Conservation (phyloP, 2,329 filamentous ascomycete species). For the Penicillium concentricum region DNA sequence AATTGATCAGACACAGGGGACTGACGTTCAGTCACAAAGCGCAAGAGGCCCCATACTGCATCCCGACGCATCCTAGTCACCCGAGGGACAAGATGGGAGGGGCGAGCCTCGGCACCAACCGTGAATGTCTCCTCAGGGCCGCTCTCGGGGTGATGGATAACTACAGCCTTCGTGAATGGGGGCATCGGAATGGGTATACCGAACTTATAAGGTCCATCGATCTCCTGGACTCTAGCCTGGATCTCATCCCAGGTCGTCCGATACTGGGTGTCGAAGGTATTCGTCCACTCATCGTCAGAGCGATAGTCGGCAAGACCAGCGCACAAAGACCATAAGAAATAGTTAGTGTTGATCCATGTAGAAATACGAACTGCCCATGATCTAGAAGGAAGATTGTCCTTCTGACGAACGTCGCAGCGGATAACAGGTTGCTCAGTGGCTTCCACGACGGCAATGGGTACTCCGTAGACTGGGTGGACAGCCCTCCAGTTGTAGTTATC, state of each 20-base stretch:
- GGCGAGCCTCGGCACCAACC: not conserved
- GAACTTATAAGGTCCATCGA: not conserved
- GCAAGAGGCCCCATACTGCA: not conserved
- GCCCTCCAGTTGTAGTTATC: not conserved
- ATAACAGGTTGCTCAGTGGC: not conserved
- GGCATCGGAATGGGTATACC: not conserved
- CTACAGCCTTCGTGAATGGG: not conserved
- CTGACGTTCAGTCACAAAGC: not conserved
- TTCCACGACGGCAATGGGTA: not conserved
- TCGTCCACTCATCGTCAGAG: not conserved
- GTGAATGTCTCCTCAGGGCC: not conserved
- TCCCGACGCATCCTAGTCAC: not conserved
- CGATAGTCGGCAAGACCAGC: not conserved
- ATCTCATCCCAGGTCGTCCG: not conserved
- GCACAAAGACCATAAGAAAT: slow-evolving; percentile 4
- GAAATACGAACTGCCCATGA: not conserved
- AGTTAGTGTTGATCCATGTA: slow-evolving; percentile 6
- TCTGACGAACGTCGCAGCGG: not conserved
- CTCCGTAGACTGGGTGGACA: not conserved
- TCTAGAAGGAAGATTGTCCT: not conserved
- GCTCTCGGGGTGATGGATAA: not conserved
- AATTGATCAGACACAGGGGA: not conserved
- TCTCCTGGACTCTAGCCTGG: not conserved
- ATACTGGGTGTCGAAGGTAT: not conserved
- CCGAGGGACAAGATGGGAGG: not conserved